Conservation (phyloP, 75 land plant species). For the Chamaecyparis obtusa region DNA sequence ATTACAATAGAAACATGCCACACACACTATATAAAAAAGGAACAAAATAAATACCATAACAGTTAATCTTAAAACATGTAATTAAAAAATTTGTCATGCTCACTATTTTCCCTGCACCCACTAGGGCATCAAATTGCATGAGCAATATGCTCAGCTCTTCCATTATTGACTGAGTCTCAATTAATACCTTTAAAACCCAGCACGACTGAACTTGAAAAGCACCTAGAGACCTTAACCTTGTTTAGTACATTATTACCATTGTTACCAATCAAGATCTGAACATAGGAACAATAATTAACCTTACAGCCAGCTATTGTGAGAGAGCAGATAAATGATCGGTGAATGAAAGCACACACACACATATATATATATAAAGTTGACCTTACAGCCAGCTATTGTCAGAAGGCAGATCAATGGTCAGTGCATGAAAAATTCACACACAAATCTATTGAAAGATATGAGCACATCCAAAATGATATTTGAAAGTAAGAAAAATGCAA, state of each 20-base stretch:
- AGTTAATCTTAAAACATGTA: neutral
- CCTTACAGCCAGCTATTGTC: neutral
- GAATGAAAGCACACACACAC: no score
- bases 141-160: neutral
- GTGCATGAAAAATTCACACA: neutral
- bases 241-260: neutral
- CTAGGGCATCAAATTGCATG: neutral
- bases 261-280: neutral
- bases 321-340: neutral
- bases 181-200: neutral
- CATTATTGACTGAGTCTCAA: neutral
- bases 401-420: neutral
- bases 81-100: neutral
- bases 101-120: neutral
- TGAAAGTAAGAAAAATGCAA: neutral
- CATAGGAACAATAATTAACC: neutral
- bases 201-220: neutral
- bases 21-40: neutral
- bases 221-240: neutral
- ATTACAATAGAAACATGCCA: neutral
- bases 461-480: neutral
- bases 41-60: neutral
- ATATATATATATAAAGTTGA: no score
- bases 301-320: neutral
- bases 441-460: no score